Conservation (phyloP, 2,329 filamentous ascomycete species). For the Stachybotrys elegans region DNA sequence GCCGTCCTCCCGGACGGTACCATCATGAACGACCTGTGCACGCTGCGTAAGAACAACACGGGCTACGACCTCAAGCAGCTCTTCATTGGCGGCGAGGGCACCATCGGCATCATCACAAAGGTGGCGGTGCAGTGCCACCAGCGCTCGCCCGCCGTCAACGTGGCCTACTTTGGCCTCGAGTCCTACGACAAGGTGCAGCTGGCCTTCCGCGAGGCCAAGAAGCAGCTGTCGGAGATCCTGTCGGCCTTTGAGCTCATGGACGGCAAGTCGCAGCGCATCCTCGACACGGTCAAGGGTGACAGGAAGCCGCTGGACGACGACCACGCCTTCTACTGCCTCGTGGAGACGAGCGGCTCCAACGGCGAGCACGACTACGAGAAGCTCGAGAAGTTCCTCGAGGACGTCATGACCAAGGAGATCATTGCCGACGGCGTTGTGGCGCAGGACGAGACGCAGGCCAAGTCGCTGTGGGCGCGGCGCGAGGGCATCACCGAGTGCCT, state of each 20-base stretch:
- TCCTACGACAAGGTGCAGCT: conserved; percentile 84
- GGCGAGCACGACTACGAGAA: conserved; percentile 90
- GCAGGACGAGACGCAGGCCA: conserved; percentile 86
- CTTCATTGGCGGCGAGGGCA: conserved; percentile 93
- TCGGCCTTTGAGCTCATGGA: conserved; percentile 99
- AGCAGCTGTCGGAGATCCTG: conserved; percentile 86
- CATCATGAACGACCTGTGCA: conserved; percentile 81
- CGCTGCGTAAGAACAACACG: conserved; percentile 95
- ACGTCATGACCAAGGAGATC: conserved; percentile 84
- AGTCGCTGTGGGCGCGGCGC: conserved; percentile 82
- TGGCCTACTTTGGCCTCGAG: conserved; percentile 87
- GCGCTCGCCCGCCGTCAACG: conserved; percentile 81
- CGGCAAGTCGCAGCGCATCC: conserved; percentile 70
- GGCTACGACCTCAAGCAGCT: conserved; percentile 96
- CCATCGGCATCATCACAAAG: conserved; percentile 88
- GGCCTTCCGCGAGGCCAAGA: conserved; percentile 85
- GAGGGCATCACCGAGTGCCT: conserved; percentile 89
- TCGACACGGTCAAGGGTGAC: conserved; percentile 68
- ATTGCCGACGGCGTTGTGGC: conserved; percentile 87
- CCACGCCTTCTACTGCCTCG: conserved; percentile 90
- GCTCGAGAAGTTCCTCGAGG: conserved; percentile 82
- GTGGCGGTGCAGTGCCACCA: conserved; percentile 87
- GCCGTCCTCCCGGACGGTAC: conserved; percentile 92
- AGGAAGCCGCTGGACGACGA: conserved; percentile 77
- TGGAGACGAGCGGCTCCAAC: conserved; percentile 95